phyloP scores from a whole-genome alignment of 257 asterid genomes.

The Craterostigma plantagineum region DNA sequence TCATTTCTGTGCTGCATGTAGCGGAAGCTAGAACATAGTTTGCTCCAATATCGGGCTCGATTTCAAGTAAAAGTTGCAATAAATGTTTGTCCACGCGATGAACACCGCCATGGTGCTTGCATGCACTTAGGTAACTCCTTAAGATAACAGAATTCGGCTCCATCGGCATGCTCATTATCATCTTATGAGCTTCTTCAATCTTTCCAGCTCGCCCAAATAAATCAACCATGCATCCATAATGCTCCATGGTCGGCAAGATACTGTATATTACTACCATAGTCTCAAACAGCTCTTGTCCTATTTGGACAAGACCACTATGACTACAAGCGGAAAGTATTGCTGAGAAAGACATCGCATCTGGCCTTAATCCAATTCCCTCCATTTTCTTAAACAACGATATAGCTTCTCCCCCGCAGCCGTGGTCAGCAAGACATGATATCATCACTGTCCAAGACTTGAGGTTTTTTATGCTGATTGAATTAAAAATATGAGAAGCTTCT shows the following conservation, averaged over 20 bases:
- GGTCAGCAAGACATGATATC: slow-evolving; percentile 50
- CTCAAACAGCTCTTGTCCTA: slow-evolving; percentile 29
- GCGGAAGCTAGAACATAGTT: no score
- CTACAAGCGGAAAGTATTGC: slow-evolving; percentile 56
- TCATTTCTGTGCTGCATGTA: no score
- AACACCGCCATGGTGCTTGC: slow-evolving; percentile 28
- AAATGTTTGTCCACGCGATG: slow-evolving; percentile 18
- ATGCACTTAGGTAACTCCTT: slow-evolving; percentile 56
- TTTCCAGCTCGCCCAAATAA: slow-evolving; percentile 52
- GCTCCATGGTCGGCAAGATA: slow-evolving; percentile 58
- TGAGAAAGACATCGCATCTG: slow-evolving; percentile 40
- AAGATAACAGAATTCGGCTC: slow-evolving; percentile 44
- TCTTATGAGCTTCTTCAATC: slow-evolving; percentile 47
- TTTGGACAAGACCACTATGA: slow-evolving; percentile 38
- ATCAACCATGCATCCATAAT: slow-evolving; percentile 68
- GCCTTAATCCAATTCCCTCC: slow-evolving; percentile 41
- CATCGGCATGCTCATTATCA: slow-evolving; percentile 37
- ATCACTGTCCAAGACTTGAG: slow-evolving; percentile 55
- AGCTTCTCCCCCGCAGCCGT: slow-evolving; percentile 43
- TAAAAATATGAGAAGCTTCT: slow-evolving; percentile 38
- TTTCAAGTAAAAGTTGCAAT: slow-evolving; percentile 22
- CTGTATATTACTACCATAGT: slow-evolving; percentile 31
- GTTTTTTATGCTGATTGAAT: slow-evolving; percentile 20
- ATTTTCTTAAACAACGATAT: slow-evolving; percentile 31
- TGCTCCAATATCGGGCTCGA: no score